These are phyloP conservation scores for Fusarium setosum DNA, from an alignment of 2,329 filamentous ascomycete species.

Conservation along the genomic window DNA sequence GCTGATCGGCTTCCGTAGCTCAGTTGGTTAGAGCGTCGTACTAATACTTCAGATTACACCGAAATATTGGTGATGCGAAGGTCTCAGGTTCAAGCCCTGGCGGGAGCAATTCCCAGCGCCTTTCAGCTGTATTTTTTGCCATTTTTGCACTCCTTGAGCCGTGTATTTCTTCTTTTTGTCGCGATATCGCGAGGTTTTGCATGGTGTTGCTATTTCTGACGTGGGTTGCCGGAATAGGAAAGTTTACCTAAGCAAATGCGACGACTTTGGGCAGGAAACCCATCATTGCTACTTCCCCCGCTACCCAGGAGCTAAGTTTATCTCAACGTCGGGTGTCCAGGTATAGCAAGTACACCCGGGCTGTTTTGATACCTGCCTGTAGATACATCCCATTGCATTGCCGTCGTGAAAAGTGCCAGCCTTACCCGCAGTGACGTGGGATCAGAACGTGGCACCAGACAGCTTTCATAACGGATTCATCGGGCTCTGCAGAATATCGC, in stretches of 20 bases:
- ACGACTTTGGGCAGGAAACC: background rate
- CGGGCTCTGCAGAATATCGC: background rate
- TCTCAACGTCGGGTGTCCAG: too few species aligned
- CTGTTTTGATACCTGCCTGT: too few species aligned
- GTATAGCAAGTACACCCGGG: too few species aligned
- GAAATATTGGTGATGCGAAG: conserved; percentile 41
- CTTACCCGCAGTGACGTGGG: background rate
- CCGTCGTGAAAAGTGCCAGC: too few species aligned
- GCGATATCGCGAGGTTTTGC: background rate
- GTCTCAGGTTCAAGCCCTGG: conserved; percentile 45
- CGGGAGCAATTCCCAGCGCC: conserved; percentile 40
- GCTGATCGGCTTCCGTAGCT: conserved; percentile 44
- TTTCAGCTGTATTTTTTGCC: conserved; percentile 21
- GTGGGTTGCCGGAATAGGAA: conserved; percentile 4
- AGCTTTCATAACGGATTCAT: conserved; percentile 12
- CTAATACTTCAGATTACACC: conserved; percentile 38
- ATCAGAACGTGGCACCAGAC: conserved; percentile 7
- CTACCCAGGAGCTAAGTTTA: too few species aligned
- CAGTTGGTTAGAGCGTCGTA: conserved; percentile 46
- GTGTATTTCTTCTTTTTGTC: background rate
- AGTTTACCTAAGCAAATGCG: background rate
- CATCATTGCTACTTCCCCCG: background rate
- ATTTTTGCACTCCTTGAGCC: background rate
- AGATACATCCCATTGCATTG: too few species aligned
- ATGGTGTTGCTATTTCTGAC: background rate